Percentiles rank a stretch among this genome's conserved stretches.
phyloP scores from a whole-genome alignment of 2,329 filamentous ascomycete species.

The Sporothrix sp. region DNA sequence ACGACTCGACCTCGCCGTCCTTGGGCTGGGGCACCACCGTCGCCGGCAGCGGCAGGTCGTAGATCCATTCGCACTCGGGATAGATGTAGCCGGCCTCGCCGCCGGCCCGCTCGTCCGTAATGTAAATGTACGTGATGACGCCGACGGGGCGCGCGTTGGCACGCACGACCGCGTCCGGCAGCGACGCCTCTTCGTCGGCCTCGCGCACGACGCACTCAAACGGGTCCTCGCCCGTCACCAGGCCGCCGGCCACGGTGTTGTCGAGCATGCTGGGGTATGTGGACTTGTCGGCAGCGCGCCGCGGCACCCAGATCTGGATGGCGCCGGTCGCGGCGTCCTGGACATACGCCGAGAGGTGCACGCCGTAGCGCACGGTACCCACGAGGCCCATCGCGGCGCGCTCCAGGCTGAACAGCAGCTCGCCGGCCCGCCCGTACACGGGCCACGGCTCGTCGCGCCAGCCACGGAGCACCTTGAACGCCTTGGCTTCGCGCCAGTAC shows the following conservation, averaged over 20 bases:
- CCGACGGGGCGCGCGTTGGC: slow-evolving; percentile 49
- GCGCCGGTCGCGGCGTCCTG: slow-evolving; percentile 29
- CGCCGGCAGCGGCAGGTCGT: slow-evolving; percentile 69
- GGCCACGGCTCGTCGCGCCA: slow-evolving; percentile 79
- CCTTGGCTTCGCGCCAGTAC: slow-evolving; percentile 59
- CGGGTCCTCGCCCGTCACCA: slow-evolving; percentile 69
- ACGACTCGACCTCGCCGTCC: slow-evolving; percentile 83
- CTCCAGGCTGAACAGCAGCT: slow-evolving; percentile 65
- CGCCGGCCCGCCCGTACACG: slow-evolving; percentile 56
- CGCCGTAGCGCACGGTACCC: slow-evolving; percentile 67
- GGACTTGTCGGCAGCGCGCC: slow-evolving; percentile 64
- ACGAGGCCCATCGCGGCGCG: slow-evolving; percentile 65
- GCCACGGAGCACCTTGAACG: slow-evolving; percentile 64
- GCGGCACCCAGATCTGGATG: slow-evolving; percentile 72
- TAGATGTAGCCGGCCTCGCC: slow-evolving; percentile 76
- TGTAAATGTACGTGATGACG: slow-evolving; percentile 74
- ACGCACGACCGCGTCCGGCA: slow-evolving; percentile 61
- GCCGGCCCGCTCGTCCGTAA: slow-evolving; percentile 64
- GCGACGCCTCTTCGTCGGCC: slow-evolving; percentile 76
- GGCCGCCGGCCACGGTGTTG: slow-evolving; percentile 80
- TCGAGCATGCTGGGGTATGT: slow-evolving; percentile 91
- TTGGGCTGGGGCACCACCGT: slow-evolving; percentile 61
- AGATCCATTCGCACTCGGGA: slow-evolving; percentile 86
- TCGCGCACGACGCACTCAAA: slow-evolving; percentile 80
- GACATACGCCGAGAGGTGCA: slow-evolving; percentile 71